Evolutionary conservation across 1,284 basidiomycete species (phyloP).

Genomic region (Cryptococcus sp.): DNA sequence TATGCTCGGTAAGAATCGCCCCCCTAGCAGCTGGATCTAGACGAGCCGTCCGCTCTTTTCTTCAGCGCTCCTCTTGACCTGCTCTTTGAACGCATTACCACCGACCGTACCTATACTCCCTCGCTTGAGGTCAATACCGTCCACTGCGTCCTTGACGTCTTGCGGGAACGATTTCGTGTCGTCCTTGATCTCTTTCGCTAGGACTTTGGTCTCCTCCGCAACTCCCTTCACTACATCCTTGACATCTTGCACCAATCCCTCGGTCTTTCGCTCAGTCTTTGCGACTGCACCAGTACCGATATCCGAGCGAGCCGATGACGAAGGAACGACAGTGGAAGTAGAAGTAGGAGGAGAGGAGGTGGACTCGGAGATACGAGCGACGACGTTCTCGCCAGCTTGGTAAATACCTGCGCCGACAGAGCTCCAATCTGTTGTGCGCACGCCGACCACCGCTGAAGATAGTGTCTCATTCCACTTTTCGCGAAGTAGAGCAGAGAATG

Average conservation of each 20-base stretch:
- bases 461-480: constrained; percentile 44
- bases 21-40: neutral
- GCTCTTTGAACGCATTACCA: constrained; percentile 2
- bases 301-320: neutral
- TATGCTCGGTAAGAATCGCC: no score
- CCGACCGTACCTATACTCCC: constrained; percentile 9
- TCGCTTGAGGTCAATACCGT: constrained; percentile 8
- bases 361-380: neutral
- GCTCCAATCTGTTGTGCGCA: constrained; percentile 35
- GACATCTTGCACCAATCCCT: neutral
- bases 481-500: constrained; percentile 35
- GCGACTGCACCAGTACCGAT: neutral
- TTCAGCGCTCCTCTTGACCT: constrained; percentile 11
- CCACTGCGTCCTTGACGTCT: constrained; percentile 6
- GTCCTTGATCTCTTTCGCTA: constrained; percentile 4
- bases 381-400: constrained; percentile 16
- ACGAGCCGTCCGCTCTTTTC: constrained; percentile 15
- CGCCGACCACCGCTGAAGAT: constrained; percentile 19
- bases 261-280: neutral
- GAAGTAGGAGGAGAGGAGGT: neutral
- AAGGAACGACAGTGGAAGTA: neutral
- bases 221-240: constrained; percentile 1
- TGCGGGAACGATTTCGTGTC: neutral
- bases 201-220: constrained; percentile 3
- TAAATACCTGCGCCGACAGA: constrained; percentile 22